These are phyloP conservation scores for Fraxinus nigra DNA, from an alignment of 305 asterid genomes.

Conservation along the genomic window DNA sequence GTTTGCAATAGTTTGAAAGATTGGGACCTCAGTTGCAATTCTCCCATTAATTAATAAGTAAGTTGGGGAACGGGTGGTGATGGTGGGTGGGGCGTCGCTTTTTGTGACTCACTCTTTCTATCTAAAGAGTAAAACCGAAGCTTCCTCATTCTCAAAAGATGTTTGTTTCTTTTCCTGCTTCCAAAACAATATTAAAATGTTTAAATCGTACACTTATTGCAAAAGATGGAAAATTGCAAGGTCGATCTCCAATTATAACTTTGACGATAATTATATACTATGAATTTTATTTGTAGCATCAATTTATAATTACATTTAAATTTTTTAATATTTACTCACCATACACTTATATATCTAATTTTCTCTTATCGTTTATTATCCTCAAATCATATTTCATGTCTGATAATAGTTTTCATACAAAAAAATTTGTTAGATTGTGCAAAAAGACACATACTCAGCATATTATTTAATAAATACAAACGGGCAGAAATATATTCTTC, in stretches of 20 bases:
- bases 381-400: not conserved
- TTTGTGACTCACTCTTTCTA: not conserved
- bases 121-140: not conserved
- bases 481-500: too few species aligned
- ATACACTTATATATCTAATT: too few species aligned
- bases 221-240: too few species aligned
- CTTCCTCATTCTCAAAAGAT: not conserved
- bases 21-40: too few species aligned
- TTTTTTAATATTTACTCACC: not conserved
- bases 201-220: not conserved
- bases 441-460: too few species aligned
- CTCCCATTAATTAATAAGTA: too few species aligned
- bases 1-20: too few species aligned
- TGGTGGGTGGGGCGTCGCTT: not conserved
- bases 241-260: not conserved
- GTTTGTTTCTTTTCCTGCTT: not conserved
- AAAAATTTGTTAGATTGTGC: too few species aligned
- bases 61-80: not conserved
- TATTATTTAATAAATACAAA: too few species aligned
- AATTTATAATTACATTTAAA: too few species aligned
- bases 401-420: too few species aligned
- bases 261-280: not conserved
- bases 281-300: not conserved
- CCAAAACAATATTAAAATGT: not conserved
- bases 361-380: not conserved